Conservation (phyloP, 805 yeast genomes). For the Yarrowia yakushimensis region DNA sequence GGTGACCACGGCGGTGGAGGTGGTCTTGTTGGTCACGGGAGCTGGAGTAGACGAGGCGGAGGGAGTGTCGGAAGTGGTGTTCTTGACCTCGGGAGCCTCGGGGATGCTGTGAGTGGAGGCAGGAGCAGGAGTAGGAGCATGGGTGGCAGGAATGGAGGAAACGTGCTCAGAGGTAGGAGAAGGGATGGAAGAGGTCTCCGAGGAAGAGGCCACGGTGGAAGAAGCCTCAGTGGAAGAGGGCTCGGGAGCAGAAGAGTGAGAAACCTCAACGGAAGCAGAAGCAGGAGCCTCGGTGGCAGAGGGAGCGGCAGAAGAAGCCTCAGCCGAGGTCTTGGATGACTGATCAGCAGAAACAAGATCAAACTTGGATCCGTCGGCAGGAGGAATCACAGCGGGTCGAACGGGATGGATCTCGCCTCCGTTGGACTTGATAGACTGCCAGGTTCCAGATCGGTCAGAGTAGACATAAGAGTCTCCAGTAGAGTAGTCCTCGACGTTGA, state of each 20-base stretch:
- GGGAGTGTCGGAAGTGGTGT: background rate
- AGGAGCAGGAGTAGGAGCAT: background rate
- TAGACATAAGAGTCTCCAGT: conserved; percentile 45
- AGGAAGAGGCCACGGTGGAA: background rate
- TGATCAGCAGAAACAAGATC: background rate
- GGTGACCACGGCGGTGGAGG: background rate
- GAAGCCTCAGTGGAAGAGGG: background rate
- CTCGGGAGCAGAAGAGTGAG: background rate
- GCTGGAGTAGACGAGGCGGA: background rate
- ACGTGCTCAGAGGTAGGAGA: background rate
- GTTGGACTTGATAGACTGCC: conserved; percentile 42
- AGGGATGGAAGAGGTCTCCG: background rate
- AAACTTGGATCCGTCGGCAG: background rate
- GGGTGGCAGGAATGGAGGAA: background rate
- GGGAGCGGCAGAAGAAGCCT: background rate
- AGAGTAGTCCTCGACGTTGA: conserved; percentile 59
- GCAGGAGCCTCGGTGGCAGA: background rate
- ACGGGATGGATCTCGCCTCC: conserved; percentile 55
- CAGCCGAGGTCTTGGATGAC: too few species aligned
- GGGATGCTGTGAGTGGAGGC: background rate
- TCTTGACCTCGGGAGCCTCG: background rate
- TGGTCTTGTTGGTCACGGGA: background rate
- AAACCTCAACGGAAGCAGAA: too few species aligned
- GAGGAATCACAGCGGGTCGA: conserved; percentile 10
- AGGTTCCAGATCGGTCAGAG: conserved; percentile 42